phyloP scores from a whole-genome alignment of 495 filamentous ascomycete genomes.

The Pyrenula massariospora region DNA sequence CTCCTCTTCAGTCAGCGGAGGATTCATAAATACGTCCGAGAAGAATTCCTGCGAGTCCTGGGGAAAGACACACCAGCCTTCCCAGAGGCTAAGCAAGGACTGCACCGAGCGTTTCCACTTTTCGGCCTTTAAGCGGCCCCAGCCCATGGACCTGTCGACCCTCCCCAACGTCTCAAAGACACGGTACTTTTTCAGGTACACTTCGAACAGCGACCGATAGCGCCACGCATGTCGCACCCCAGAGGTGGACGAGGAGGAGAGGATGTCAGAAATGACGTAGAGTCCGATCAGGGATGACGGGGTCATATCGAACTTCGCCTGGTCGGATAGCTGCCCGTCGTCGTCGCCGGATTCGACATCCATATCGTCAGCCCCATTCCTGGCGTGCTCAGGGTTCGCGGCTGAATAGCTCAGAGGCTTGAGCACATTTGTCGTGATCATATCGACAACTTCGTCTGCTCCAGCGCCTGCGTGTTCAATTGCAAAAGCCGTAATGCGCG shows the following conservation, averaged over 20 bases:
- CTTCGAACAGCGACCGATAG: constrained; percentile 78
- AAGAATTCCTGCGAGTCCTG: constrained; percentile 65
- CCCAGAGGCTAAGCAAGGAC: constrained; percentile 66
- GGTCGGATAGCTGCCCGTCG: constrained; percentile 27
- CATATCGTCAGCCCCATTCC: constrained; percentile 8
- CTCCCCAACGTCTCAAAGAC: constrained; percentile 75
- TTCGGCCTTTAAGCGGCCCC: constrained; percentile 75
- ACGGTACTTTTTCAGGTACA: constrained; percentile 50
- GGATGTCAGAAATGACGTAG: constrained; percentile 79
- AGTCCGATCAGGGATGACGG: constrained; percentile 69
- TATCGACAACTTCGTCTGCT: constrained; percentile 79
- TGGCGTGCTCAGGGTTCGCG: constrained; percentile 44
- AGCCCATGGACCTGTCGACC: constrained; percentile 62
- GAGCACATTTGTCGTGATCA: constrained; percentile 72
- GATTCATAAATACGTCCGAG: constrained; percentile 58
- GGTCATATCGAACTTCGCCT: constrained; percentile 34
- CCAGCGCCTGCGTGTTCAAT: constrained; percentile 71
- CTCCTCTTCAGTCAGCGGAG: constrained; percentile 46
- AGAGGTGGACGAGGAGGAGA: constrained; percentile 71
- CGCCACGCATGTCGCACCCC: constrained; percentile 85
- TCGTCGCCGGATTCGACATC: constrained; percentile 19
- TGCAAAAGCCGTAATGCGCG: constrained; percentile 77
- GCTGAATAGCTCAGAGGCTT: constrained; percentile 51
- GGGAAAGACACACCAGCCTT: constrained; percentile 81
- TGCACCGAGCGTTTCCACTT: constrained; percentile 84